Evolutionary conservation across 179 eudicot species (phyloP).

Genomic region (Heliamphora pulchella): DNA sequence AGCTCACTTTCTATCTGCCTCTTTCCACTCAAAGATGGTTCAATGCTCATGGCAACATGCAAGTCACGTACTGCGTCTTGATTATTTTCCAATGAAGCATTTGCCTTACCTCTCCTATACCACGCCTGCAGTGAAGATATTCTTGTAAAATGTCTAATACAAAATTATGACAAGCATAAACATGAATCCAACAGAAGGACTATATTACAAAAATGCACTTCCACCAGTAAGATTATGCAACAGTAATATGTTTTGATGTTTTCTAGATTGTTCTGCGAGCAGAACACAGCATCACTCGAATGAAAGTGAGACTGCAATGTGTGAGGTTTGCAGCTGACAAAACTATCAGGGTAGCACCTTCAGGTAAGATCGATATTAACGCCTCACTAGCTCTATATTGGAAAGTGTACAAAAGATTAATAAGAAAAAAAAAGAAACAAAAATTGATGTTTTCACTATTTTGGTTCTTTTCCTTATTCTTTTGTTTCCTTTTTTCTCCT

Average conservation of each 20-base stretch:
- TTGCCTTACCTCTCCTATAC: constrained; percentile 87
- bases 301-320: no score
- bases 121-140: constrained; percentile 56
- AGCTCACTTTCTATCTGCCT: constrained; percentile 65
- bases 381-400: neutral
- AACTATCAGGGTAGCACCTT: constrained; percentile 9
- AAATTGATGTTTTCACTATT: neutral
- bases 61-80: constrained; percentile 63
- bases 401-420: constrained; percentile 2
- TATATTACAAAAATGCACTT: neutral
- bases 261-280: neutral
- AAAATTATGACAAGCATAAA: constrained; percentile 1
- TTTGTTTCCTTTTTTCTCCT: neutral
- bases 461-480: neutral
- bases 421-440: constrained; percentile 6
- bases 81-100: constrained; percentile 51
- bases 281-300: neutral
- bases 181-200: constrained; percentile 7
- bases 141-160: constrained; percentile 4
- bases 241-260: neutral
- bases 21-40: constrained; percentile 55
- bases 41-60: constrained; percentile 46
- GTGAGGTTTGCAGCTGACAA: neutral
- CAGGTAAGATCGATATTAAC: neutral
- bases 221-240: neutral